A percentile compares a stretch with the other conserved stretches of the same genome.
Evolutionary conservation across 331 rosid species (phyloP).

Genomic region (Stylosanthes scabra): DNA sequence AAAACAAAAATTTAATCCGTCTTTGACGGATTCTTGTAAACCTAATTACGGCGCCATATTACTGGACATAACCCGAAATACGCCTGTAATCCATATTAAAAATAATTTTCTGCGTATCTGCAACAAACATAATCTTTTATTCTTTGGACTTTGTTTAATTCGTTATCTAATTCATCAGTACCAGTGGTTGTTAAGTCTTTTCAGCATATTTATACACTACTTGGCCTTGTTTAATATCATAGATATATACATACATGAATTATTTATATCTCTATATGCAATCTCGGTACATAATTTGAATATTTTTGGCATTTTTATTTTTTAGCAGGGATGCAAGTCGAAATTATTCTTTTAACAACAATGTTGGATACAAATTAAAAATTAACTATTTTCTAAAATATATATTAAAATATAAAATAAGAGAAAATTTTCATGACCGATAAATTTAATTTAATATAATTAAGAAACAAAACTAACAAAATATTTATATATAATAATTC

Average conservation of each 20-base stretch:
- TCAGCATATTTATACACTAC: constrained; percentile 36
- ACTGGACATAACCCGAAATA: no score
- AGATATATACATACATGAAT: not conserved
- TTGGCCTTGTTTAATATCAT: constrained; percentile 22
- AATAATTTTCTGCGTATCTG: constrained; percentile 43
- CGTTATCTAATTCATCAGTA: constrained; percentile 22
- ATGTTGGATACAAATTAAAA: no score
- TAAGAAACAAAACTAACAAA: no score
- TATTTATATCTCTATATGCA: not conserved
- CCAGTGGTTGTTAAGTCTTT: constrained; percentile 47
- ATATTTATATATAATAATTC: no score
- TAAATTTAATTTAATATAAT: no score
- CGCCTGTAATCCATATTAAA: no score
- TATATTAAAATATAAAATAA: no score
- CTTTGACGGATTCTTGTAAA: no score
- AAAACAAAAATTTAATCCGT: no score
- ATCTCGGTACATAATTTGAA: constrained; percentile 14
- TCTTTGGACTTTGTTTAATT: constrained; percentile 4
- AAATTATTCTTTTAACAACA: constrained; percentile 3
- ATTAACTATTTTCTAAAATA: no score
- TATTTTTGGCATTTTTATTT: constrained; percentile 11
- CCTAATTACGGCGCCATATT: no score
- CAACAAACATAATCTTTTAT: constrained; percentile 40
- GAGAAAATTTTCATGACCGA: no score
- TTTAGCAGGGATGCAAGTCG: constrained; percentile 8